These are phyloP conservation scores for Suillus variegatus DNA, from an alignment of 768 basidiomycete species.

Conservation along the genomic window DNA sequence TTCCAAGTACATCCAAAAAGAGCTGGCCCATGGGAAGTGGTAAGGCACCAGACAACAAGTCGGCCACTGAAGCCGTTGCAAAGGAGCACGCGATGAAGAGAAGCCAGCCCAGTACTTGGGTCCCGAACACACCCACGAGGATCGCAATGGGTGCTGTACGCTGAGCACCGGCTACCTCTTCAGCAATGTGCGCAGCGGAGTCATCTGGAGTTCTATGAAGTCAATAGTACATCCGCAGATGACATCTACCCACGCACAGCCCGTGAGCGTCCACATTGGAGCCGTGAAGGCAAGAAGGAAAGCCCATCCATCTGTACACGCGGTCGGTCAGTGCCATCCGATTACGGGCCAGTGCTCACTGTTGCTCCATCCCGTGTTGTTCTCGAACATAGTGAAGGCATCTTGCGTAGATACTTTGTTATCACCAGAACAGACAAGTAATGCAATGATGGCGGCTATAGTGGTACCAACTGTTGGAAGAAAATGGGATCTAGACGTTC, in stretches of 20 bases:
- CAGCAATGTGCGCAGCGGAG: constrained; percentile 75
- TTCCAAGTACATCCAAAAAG: constrained; percentile 64
- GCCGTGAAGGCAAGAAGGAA: constrained; percentile 73
- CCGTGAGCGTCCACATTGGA: constrained; percentile 80
- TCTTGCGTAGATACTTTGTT: constrained; percentile 65
- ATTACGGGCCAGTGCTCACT: constrained; percentile 38
- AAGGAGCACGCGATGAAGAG: constrained; percentile 65
- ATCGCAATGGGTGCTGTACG: constrained; percentile 70
- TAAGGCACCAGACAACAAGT: constrained; percentile 47
- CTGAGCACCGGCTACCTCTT: constrained; percentile 67
- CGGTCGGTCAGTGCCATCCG: constrained; percentile 3
- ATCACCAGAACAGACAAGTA: constrained; percentile 57
- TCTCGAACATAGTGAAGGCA: constrained; percentile 71
- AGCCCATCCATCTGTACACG: constrained; percentile 61
- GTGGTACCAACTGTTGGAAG: constrained; percentile 56
- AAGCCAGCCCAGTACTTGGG: constrained; percentile 67
- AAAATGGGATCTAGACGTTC: constrained; percentile 7
- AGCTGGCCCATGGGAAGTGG: constrained; percentile 76
- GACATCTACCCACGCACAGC: constrained; percentile 47
- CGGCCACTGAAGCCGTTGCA: constrained; percentile 55
- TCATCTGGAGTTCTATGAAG: constrained; percentile 48
- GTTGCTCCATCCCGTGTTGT: constrained; percentile 67
- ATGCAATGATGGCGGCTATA: constrained; percentile 58
- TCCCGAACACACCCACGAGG: constrained; percentile 59
- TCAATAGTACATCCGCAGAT: neutral